Evolutionary conservation across 2,329 filamentous ascomycete species (phyloP).

Genomic region (Parastagonospora avenae): DNA sequence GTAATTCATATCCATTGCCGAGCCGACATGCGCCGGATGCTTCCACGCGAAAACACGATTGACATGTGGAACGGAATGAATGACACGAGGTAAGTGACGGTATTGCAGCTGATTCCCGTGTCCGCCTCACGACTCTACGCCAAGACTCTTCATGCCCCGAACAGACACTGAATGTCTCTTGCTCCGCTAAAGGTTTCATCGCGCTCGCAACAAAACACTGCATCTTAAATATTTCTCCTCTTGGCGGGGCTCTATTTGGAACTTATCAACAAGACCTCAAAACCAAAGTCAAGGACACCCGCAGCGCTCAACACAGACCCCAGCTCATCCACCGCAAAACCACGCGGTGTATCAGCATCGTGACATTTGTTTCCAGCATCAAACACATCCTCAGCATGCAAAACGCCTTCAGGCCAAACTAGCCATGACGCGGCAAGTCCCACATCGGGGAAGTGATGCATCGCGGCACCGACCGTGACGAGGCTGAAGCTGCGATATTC

Average conservation of each 20-base stretch:
- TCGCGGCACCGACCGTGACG: slow-evolving; percentile 6
- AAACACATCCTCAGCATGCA: slow-evolving; percentile 8
- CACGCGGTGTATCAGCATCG: neutral
- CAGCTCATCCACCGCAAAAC: slow-evolving; percentile 1
- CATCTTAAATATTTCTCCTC: neutral
- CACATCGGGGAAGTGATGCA: slow-evolving; percentile 6
- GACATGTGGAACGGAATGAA: too few species aligned
- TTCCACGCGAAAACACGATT: too few species aligned
- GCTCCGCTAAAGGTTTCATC: neutral
- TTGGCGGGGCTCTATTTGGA: neutral
- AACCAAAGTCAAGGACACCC: slow-evolving; percentile 2
- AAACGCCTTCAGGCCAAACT: slow-evolving; percentile 5
- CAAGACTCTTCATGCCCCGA: too few species aligned
- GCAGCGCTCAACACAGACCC: neutral
- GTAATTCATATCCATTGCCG: too few species aligned
- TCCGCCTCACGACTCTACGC: too few species aligned
- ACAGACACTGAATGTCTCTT: too few species aligned
- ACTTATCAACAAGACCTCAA: neutral
- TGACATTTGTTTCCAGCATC: neutral
- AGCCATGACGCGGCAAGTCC: neutral
- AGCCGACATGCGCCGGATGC: too few species aligned
- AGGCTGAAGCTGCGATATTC: slow-evolving; percentile 5
- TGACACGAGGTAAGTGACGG: too few species aligned
- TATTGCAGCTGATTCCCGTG: too few species aligned
- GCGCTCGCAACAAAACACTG: slow-evolving; percentile 5